phyloP scores from a whole-genome alignment of 2,329 filamentous ascomycete genomes.

The Metarhizium sp. region DNA sequence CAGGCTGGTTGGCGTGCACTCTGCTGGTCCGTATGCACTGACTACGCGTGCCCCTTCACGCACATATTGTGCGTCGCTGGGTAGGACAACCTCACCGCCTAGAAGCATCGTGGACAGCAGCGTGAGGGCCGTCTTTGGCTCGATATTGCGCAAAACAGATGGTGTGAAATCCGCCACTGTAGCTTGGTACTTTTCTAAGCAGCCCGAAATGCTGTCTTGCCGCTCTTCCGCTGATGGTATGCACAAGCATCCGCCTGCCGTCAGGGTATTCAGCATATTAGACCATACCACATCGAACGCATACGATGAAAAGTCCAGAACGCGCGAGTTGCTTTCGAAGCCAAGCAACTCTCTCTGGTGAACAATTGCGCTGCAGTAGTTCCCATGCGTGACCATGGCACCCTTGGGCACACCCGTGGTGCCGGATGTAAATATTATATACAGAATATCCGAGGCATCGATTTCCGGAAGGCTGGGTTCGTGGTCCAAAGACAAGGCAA shows the following conservation, averaged over 20 bases:
- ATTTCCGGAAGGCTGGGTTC: background rate
- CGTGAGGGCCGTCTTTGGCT: too few species aligned
- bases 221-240: background rate
- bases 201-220: background rate
- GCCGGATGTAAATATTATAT: background rate
- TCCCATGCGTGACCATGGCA: constrained; percentile 1
- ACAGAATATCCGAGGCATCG: background rate
- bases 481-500: background rate
- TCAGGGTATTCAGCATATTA: background rate
- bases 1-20: too few species aligned
- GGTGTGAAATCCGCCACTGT: too few species aligned
- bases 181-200: background rate
- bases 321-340: background rate
- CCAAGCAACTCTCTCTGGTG: background rate
- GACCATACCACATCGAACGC: background rate
- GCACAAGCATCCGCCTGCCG: too few species aligned
- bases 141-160: too few species aligned
- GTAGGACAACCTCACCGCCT: too few species aligned
- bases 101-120: too few species aligned
- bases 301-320: background rate
- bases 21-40: too few species aligned
- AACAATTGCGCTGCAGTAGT: background rate
- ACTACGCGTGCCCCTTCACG: too few species aligned
- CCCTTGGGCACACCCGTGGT: constrained; percentile 1
- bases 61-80: too few species aligned